Evolutionary conservation across 2,329 filamentous ascomycete genomes (phyloP), one percentile per base, ranked within the genome.

Genomic region (Microsporum canis): DNA sequence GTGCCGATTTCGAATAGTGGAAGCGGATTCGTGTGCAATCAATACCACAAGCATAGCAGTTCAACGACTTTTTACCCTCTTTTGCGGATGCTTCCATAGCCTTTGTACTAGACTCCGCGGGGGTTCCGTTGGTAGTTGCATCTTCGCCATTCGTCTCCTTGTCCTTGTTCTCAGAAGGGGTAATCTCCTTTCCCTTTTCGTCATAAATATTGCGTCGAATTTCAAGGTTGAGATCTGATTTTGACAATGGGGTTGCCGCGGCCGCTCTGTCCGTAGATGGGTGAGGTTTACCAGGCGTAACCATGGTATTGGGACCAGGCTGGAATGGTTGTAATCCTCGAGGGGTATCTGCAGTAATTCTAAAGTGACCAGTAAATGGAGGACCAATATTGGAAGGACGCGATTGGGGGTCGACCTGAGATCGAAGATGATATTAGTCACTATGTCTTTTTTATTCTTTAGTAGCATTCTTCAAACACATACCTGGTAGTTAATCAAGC

Each of bases 401-500:
- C 66, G 94, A 91, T 71, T 96, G 92, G 34, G 92, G 89, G 75
- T 99, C 94, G 70, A 99, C 92, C 92, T 97, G 65, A 53, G 55
- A 58, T 60, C 68, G 66, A 76, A 69, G 75, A 68, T 64, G 58
- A 59, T 56, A 53, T 62, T 60, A 63, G 38, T 27, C 43, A 45
- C 3, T 65, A 34, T 17, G 41, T 2, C 8, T 29, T 29, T 47
- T 27, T n/a, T 31, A 43, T 5, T 5, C 17, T 23, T 14, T 1
- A 56, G 14, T 8, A 2, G n/a, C 34, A 23, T 29, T 8, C 8
- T 33, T 31, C 49, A 12, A 5, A 27, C 14, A n/a, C 74, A 65
- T 80, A 96, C 92, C 81, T 99, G 94, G 72, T 99, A 99, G 76
- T 99, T 99, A 74, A 99, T 96, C 70, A 99, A 79, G 5, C 94